phyloP scores from a whole-genome alignment of 2,329 filamentous ascomycete species.

The Ceratocystis cubensis region DNA sequence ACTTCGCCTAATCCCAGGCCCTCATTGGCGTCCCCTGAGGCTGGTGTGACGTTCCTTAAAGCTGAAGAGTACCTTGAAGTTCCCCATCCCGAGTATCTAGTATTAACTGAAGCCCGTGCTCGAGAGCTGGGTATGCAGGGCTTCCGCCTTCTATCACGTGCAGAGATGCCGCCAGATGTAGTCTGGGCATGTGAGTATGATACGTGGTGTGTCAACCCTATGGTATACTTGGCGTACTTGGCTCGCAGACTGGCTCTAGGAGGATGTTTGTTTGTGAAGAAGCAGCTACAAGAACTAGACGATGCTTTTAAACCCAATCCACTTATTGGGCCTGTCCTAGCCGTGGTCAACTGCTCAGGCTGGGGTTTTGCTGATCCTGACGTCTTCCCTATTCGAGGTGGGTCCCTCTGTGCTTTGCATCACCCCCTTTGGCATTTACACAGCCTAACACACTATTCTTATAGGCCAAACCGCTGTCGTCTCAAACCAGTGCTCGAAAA shows the following conservation, averaged over 20 bases:
- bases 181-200: constrained; percentile 39
- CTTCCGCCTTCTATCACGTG: constrained; percentile 29
- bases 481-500: constrained; percentile 30
- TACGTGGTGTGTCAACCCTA: constrained; percentile 44
- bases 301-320: constrained; percentile 31
- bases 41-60: constrained; percentile 37
- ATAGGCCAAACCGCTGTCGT: constrained; percentile 37
- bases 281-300: constrained; percentile 29
- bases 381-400: constrained; percentile 35
- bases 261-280: constrained; percentile 28
- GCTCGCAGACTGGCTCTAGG: constrained; percentile 27
- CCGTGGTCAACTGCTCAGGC: constrained; percentile 37
- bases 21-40: constrained; percentile 23
- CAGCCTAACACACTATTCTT: background rate
- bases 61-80: constrained; percentile 42
- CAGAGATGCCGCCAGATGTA: constrained; percentile 34
- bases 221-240: constrained; percentile 40
- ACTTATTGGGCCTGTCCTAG: constrained; percentile 24
- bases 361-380: constrained; percentile 33
- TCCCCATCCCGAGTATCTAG: constrained; percentile 29
- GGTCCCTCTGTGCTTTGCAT: constrained; percentile 9
- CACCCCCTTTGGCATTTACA: background rate
- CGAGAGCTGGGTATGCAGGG: constrained; percentile 28
- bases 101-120: constrained; percentile 28
- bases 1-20: constrained; percentile 23